These are phyloP conservation scores for Tolypocladium ophioglossoides DNA, from an alignment of 2,329 filamentous ascomycete genomes.

Conservation along the genomic window DNA sequence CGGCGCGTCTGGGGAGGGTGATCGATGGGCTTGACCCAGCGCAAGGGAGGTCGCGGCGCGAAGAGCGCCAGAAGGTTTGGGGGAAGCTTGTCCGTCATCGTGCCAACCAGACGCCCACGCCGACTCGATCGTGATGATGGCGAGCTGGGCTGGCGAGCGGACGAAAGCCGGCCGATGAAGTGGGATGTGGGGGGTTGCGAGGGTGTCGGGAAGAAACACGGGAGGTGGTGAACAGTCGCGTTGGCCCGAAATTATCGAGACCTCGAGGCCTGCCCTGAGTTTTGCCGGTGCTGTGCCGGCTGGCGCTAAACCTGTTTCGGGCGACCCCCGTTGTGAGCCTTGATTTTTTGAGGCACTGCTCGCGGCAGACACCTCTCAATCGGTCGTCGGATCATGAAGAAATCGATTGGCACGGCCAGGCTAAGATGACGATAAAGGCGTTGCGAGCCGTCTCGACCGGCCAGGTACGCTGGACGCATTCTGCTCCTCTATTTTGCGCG, in stretches of 20 bases:
- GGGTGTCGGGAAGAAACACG: background rate
- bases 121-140: background rate
- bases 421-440: conserved; percentile 45
- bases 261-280: conserved; percentile 2
- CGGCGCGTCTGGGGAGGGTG: conserved; percentile 71
- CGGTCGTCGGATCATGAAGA: conserved; percentile 16
- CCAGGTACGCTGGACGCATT: conserved; percentile 31
- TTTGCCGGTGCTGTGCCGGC: conserved; percentile 11
- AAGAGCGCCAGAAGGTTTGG: conserved; percentile 89
- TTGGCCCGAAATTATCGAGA: conserved; percentile 7
- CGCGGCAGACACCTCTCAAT: conserved; percentile 4
- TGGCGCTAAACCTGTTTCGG: conserved; percentile 15
- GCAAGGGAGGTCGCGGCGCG: conserved; percentile 82
- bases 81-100: conserved; percentile 94
- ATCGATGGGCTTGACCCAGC: conserved; percentile 78
- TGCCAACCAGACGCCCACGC: conserved; percentile 1
- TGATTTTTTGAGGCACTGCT: conserved; percentile 2
- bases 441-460: conserved; percentile 40
- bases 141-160: background rate
- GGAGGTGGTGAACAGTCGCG: background rate
- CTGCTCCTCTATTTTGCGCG: background rate
- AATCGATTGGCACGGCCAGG: conserved; percentile 16
- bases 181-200: background rate
- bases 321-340: background rate
- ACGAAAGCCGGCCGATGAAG: background rate